These are phyloP conservation scores for Gardenia jasminoides DNA, from an alignment of 257 asterid species.

Conservation along the genomic window DNA sequence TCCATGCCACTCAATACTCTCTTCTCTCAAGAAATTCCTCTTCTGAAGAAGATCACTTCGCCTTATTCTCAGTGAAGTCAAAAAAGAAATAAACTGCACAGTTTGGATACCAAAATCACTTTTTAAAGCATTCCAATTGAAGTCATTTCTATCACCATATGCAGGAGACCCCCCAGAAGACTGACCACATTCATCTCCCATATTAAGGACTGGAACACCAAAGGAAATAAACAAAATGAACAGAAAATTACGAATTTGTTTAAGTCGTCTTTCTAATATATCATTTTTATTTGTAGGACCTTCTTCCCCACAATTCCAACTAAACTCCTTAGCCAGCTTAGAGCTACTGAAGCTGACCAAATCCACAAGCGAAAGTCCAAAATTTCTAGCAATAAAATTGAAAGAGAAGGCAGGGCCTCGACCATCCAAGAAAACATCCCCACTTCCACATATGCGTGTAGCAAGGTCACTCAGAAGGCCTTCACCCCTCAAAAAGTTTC, in stretches of 20 bases:
- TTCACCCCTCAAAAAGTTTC: conserved; percentile 74
- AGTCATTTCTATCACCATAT: conserved; percentile 45
- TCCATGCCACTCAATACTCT: conserved; percentile 73
- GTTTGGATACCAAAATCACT: conserved; percentile 63
- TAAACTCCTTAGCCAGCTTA: conserved; percentile 49
- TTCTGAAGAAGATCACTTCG: conserved; percentile 75
- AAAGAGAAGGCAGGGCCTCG: conserved; percentile 87
- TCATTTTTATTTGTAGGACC: conserved; percentile 60
- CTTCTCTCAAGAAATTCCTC: conserved; percentile 54
- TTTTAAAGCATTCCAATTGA: conserved; percentile 63
- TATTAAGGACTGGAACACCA: conserved; percentile 92
- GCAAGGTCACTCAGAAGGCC: conserved; percentile 74
- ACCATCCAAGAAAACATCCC: conserved; percentile 69
- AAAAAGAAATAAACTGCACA: conserved; percentile 58
- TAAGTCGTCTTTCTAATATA: conserved; percentile 69
- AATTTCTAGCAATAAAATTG: conserved; percentile 67
- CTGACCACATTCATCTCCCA: conserved; percentile 97
- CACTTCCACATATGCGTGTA: conserved; percentile 91
- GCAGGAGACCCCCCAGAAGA: conserved; percentile 60
- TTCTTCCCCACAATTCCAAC: conserved; percentile 96
- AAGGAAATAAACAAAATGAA: conserved; percentile 68
- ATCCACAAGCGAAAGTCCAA: conserved; percentile 81
- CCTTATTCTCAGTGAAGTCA: conserved; percentile 59
- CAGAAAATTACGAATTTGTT: conserved; percentile 77
- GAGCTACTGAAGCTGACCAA: conserved; percentile 70